Percentiles rank a stretch among this genome's conserved stretches.
Conservation (phyloP, 2,329 filamentous ascomycete species). For the Balansia obtecta region DNA sequence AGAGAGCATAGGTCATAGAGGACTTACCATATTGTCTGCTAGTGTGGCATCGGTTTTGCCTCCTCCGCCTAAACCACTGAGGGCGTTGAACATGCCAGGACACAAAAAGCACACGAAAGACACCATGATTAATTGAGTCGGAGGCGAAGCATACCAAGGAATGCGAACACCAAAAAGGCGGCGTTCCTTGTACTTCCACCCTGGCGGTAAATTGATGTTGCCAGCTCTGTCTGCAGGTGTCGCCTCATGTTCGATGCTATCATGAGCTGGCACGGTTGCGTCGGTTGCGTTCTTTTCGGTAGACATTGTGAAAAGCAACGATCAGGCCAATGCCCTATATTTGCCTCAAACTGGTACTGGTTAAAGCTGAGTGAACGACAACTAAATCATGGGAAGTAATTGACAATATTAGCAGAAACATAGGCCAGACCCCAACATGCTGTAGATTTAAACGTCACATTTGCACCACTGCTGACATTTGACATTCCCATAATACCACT, state of each 20-base stretch:
- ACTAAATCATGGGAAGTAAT: no score
- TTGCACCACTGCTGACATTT: no score
- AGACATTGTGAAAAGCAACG: neutral
- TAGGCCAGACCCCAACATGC: no score
- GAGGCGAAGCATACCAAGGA: slow-evolving; percentile 62
- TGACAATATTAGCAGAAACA: no score
- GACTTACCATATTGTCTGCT: slow-evolving; percentile 23
- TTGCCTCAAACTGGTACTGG: no score
- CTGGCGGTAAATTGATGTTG: slow-evolving; percentile 23
- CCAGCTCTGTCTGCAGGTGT: neutral
- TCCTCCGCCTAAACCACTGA: slow-evolving; percentile 51
- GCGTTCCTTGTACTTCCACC: slow-evolving; percentile 47
- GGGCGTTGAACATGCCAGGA: slow-evolving; percentile 61
- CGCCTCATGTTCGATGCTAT: neutral
- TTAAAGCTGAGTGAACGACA: no score
- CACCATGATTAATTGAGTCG: slow-evolving; percentile 58
- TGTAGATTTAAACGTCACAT: no score
- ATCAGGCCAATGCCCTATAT: neutral
- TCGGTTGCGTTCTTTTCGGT: slow-evolving; percentile 1
- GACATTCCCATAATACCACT: no score
- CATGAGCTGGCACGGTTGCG: neutral
- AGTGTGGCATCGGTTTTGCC: slow-evolving; percentile 34
- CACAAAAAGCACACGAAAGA: slow-evolving; percentile 44
- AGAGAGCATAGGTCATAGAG: neutral
- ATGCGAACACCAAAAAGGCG: slow-evolving; percentile 37